These are phyloP conservation scores for Hamigera avellanea DNA, from an alignment of 495 filamentous ascomycete species.

Conservation along the genomic window DNA sequence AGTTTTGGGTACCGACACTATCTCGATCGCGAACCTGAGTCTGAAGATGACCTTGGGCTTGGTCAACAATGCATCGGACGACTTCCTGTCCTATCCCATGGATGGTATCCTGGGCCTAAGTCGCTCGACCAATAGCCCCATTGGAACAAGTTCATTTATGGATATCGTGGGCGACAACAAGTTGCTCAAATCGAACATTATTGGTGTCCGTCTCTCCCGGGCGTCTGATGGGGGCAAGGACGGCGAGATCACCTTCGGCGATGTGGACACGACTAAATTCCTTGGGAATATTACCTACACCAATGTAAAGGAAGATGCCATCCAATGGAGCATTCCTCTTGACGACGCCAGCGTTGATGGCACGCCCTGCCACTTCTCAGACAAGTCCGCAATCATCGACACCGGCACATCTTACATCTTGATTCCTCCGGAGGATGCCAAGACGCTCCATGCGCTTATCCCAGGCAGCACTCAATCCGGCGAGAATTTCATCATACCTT, in stretches of 20 bases:
- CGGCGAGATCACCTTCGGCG: constrained; percentile 69
- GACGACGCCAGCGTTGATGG: constrained; percentile 51
- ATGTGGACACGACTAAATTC: constrained; percentile 51
- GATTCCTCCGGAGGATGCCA: constrained; percentile 52
- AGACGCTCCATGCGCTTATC: constrained; percentile 51
- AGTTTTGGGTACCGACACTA: constrained; percentile 45
- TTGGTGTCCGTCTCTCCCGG: constrained; percentile 57
- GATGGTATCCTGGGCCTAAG: constrained; percentile 83
- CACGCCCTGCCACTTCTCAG: constrained; percentile 33
- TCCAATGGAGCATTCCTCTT: constrained; percentile 57
- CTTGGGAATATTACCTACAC: constrained; percentile 56
- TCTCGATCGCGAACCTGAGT: constrained; percentile 52
- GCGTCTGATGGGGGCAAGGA: constrained; percentile 50
- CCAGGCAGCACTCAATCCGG: constrained; percentile 41
- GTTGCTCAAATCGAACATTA: constrained; percentile 49
- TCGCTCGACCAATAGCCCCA: constrained; percentile 28
- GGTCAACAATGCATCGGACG: constrained; percentile 49
- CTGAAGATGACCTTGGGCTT: constrained; percentile 55
- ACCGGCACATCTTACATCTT: constrained; percentile 71
- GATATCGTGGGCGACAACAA: constrained; percentile 45
- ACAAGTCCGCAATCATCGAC: constrained; percentile 58
- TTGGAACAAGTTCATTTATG: constrained; percentile 49
- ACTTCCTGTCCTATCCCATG: constrained; percentile 66
- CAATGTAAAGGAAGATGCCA: constrained; percentile 21
- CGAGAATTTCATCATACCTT: constrained; percentile 57